A percentile compares a stretch with the other conserved stretches of the same genome.
These are phyloP conservation scores for Fusarium burgessii DNA, from an alignment of 2,329 filamentous ascomycete species.

Conservation along the genomic window DNA sequence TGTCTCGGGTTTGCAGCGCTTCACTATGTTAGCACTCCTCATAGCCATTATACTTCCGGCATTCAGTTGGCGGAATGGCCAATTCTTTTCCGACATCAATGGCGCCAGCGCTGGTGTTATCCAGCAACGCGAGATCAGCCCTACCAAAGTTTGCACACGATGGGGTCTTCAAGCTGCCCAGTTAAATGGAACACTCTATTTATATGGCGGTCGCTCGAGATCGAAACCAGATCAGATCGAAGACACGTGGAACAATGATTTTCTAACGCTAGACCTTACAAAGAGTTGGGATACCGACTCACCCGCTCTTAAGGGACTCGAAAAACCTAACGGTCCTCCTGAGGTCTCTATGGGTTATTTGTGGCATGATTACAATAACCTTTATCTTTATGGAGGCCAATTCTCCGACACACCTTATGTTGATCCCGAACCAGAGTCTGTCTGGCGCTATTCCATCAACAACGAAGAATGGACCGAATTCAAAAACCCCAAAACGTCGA, in stretches of 20 bases:
- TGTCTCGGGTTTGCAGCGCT: constrained; percentile 56
- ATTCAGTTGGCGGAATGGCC: constrained; percentile 56
- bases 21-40: constrained; percentile 62
- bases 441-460: constrained; percentile 77
- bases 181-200: constrained; percentile 80
- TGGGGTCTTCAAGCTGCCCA: constrained; percentile 77
- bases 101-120: constrained; percentile 64
- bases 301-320: constrained; percentile 71
- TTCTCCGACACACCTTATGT: constrained; percentile 73
- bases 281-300: constrained; percentile 76
- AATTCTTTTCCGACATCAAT: constrained; percentile 53
- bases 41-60: constrained; percentile 64
- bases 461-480: constrained; percentile 73
- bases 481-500: constrained; percentile 69
- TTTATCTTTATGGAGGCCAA: constrained; percentile 81
- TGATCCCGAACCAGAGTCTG: constrained; percentile 68
- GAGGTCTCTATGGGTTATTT: constrained; percentile 79
- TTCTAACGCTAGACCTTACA: constrained; percentile 77
- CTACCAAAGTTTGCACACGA: constrained; percentile 67
- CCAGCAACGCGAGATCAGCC: constrained; percentile 40
- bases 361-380: constrained; percentile 77
- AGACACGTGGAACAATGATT: constrained; percentile 81
- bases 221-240: constrained; percentile 66
- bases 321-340: constrained; percentile 76
- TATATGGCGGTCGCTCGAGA: constrained; percentile 78